Conservation (phyloP, 257 asterid species). For the Fraxinus cuspidata region DNA sequence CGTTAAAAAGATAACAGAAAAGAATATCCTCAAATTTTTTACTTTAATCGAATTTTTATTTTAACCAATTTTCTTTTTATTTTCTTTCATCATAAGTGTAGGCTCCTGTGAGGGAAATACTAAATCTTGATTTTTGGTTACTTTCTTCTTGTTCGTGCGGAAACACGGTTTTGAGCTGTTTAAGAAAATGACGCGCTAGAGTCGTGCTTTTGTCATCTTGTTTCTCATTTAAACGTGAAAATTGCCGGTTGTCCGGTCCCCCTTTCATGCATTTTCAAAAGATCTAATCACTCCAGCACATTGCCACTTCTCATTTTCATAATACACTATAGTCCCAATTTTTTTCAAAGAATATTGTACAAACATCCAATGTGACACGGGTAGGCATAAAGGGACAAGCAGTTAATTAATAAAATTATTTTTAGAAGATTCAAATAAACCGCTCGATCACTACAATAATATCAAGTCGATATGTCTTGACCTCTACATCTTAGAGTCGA, state of each 20-base stretch:
- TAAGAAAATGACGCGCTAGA: slow-evolving; percentile 33
- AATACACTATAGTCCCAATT: background rate
- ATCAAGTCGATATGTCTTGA: too few relatives aligned
- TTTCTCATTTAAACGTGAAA: background rate
- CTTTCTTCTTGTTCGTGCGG: slow-evolving; percentile 33
- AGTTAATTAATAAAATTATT: too few relatives aligned
- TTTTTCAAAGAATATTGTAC: background rate
- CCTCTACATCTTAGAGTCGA: background rate
- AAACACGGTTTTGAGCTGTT: slow-evolving; percentile 46
- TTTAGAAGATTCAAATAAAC: background rate
- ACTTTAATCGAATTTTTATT: background rate
- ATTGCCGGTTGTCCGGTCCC: background rate
- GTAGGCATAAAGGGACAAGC: background rate
- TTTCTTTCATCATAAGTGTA: background rate
- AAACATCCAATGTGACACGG: background rate
- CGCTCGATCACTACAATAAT: background rate
- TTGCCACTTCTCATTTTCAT: background rate
- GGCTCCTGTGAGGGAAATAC: slow-evolving; percentile 14
- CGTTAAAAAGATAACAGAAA: background rate
- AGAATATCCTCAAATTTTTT: too few relatives aligned
- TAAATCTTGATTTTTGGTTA: slow-evolving; percentile 6
- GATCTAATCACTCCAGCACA: background rate
- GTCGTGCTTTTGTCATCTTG: slow-evolving; percentile 26
- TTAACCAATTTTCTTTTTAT: slow-evolving; percentile 25
- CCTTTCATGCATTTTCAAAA: background rate